Evolutionary conservation across 257 asterid genomes (phyloP).

Genomic region (Primulina huaijiensis): DNA sequence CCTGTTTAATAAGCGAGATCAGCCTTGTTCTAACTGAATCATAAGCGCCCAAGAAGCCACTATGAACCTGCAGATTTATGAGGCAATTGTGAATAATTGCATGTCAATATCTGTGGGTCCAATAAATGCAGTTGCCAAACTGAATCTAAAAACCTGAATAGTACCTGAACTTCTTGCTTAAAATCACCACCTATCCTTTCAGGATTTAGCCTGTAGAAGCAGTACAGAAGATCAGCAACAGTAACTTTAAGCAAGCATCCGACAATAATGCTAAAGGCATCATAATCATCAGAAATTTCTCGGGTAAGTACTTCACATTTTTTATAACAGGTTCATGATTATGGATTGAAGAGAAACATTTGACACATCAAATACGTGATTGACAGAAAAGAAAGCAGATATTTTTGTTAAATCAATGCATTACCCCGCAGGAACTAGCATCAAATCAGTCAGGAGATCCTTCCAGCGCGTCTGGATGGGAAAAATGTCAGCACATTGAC

Average conservation of each 20-base stretch:
- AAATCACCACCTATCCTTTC: conserved; percentile 95
- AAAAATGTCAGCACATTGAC: conserved; percentile 29
- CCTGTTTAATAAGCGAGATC: conserved; percentile 71
- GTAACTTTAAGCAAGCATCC: background rate
- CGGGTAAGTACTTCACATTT: conserved; percentile 14
- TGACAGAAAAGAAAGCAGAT: conserved; percentile 12
- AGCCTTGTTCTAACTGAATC: conserved; percentile 92
- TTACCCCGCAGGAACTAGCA: conserved; percentile 97
- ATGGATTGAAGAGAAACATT: conserved; percentile 11
- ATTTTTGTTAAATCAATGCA: conserved; percentile 15
- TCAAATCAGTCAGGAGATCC: conserved; percentile 85
- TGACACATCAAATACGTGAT: background rate
- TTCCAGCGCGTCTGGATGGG: conserved; percentile 80
- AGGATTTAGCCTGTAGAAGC: conserved; percentile 73
- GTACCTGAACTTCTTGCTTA: conserved; percentile 89
- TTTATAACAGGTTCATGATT: background rate
- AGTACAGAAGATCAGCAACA: conserved; percentile 32
- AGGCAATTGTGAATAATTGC: conserved; percentile 21
- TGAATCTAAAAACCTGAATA: background rate
- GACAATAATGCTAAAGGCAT: conserved; percentile 11
- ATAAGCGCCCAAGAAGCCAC: conserved; percentile 92
- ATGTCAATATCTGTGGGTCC: conserved; percentile 10
- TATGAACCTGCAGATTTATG: conserved; percentile 64
- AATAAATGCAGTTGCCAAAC: conserved; percentile 10
- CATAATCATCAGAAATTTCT: conserved; percentile 5